These are phyloP conservation scores for Mallotus repandus DNA, from an alignment of 441 rosid genomes.

Conservation along the genomic window DNA sequence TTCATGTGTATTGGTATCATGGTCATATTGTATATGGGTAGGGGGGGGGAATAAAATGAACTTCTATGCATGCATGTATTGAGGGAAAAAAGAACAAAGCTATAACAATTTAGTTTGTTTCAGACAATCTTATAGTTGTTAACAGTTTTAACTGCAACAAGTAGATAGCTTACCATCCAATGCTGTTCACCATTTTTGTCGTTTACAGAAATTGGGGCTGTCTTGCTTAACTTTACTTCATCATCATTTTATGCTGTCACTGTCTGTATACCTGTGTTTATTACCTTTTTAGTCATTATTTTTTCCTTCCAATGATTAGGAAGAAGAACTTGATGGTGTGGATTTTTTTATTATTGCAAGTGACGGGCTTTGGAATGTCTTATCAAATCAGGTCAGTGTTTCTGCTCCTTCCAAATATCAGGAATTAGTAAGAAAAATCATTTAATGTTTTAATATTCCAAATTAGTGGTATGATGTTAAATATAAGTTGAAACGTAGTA, in stretches of 20 bases:
- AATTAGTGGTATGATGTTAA: neutral
- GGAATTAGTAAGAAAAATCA: neutral
- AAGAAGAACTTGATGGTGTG: conserved; percentile 58
- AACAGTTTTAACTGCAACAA: no score
- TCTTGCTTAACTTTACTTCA: neutral
- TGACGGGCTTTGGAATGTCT: conserved; percentile 88
- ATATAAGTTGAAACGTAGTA: neutral
- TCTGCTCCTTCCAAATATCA: neutral
- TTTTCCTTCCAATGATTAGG: conserved; percentile 40
- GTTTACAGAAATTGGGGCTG: no score
- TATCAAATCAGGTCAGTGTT: conserved; percentile 60
- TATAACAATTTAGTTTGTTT: neutral
- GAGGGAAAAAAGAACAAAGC: neutral
- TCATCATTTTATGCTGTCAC: neutral
- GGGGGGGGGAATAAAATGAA: neutral
- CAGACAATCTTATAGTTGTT: neutral
- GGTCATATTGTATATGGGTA: neutral
- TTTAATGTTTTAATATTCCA: neutral
- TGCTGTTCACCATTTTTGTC: no score
- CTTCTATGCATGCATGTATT: neutral
- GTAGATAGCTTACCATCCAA: no score
- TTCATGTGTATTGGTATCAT: neutral
- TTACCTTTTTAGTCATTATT: conserved; percentile 18
- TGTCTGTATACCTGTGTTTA: neutral
- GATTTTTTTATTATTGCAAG: conserved; percentile 79